Conservation (phyloP, 495 filamentous ascomycete genomes). For the Penicillium canescens region DNA sequence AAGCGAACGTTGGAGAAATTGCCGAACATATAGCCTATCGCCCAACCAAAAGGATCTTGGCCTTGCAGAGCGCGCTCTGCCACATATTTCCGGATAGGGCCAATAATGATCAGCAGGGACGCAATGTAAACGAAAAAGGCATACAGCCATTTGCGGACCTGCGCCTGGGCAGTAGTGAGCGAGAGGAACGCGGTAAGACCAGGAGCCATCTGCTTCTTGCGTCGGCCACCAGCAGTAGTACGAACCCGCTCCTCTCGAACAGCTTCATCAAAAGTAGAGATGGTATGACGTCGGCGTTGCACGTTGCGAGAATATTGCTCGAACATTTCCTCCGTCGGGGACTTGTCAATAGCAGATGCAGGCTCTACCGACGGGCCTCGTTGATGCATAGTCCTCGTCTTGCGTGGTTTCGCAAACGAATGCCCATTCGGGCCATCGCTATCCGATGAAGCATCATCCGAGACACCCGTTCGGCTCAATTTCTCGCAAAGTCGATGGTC, state of each 20-base stretch:
- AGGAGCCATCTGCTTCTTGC: slow-evolving; percentile 65
- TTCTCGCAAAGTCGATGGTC: slow-evolving; percentile 49
- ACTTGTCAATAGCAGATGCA: slow-evolving; percentile 21
- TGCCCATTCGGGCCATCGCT: slow-evolving; percentile 41
- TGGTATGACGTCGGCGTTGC: slow-evolving; percentile 52
- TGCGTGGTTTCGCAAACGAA: slow-evolving; percentile 22
- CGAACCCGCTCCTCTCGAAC: slow-evolving; percentile 35
- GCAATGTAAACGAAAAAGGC: slow-evolving; percentile 73
- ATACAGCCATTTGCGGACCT: slow-evolving; percentile 77
- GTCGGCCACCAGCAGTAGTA: slow-evolving; percentile 64
- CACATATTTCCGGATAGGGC: slow-evolving; percentile 71
- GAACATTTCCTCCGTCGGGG: slow-evolving; percentile 25
- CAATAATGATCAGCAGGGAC: slow-evolving; percentile 62
- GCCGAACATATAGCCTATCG: slow-evolving; percentile 83
- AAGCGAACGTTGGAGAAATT: slow-evolving; percentile 69
- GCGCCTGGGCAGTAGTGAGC: slow-evolving; percentile 76
- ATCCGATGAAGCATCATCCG: slow-evolving; percentile 38
- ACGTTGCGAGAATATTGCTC: slow-evolving; percentile 11
- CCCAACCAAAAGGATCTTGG: slow-evolving; percentile 89
- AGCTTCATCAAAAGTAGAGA: slow-evolving; percentile 43
- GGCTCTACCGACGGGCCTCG: slow-evolving; percentile 13
- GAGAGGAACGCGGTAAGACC: slow-evolving; percentile 72
- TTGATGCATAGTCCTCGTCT: slow-evolving; percentile 29
- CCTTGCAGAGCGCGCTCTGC: slow-evolving; percentile 62
- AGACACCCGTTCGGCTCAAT: slow-evolving; percentile 35